These are phyloP conservation scores for Cucurbita pepo DNA, from an alignment of 306 rosid genomes.

Conservation along the genomic window DNA sequence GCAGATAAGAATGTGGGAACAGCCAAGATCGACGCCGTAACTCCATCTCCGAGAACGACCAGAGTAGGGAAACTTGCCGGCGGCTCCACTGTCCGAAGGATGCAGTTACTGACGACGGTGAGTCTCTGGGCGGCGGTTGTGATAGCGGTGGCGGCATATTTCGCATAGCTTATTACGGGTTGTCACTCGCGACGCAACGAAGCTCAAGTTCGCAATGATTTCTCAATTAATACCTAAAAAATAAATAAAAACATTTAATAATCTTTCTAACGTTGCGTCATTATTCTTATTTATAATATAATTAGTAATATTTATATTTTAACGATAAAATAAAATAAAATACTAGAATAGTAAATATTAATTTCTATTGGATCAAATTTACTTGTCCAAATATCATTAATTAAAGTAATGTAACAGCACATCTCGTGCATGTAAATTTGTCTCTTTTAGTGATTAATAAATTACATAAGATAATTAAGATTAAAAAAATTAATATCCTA, in stretches of 20 bases:
- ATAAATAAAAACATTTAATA: background rate
- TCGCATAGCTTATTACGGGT: background rate
- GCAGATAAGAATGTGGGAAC: background rate
- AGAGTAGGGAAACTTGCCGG: background rate
- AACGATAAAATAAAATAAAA: too few species aligned
- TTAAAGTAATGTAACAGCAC: too few species aligned
- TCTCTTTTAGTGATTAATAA: too few species aligned
- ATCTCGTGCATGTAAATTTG: too few species aligned
- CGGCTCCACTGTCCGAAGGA: background rate
- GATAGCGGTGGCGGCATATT: background rate
- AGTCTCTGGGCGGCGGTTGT: background rate
- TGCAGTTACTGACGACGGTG: background rate
- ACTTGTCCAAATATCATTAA: too few species aligned
- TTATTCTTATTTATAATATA: background rate
- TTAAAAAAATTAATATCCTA: too few species aligned
- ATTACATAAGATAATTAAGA: too few species aligned
- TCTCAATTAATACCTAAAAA: background rate
- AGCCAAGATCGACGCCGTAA: background rate
- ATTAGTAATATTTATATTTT: background rate
- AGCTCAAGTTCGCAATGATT: background rate
- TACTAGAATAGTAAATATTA: too few species aligned
- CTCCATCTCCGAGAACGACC: background rate
- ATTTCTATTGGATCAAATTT: too few species aligned
- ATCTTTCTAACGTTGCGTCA: background rate
- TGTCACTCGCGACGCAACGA: background rate